A percentile compares a stretch with the other conserved stretches of the same genome.
Conservation (phyloP, 2,329 filamentous ascomycete genomes). For the Diaporthe batatas region DNA sequence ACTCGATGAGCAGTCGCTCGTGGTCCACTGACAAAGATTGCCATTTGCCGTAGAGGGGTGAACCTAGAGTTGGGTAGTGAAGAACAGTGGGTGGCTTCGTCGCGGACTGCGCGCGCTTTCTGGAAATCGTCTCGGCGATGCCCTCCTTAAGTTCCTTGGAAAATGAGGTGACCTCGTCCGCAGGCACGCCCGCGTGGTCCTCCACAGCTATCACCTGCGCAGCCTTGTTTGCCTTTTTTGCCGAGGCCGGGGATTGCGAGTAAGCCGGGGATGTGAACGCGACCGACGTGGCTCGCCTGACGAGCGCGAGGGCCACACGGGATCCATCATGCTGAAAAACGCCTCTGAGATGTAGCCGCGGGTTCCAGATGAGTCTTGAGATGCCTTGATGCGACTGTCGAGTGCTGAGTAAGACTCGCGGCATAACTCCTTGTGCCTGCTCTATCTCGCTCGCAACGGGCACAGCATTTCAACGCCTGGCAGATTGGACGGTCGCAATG, state of each 20-base stretch:
- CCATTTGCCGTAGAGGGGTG: constrained; percentile 47
- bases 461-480: constrained; percentile 29
- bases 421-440: constrained; percentile 39
- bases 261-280: constrained; percentile 25
- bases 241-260: constrained; percentile 5
- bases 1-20: constrained; percentile 46
- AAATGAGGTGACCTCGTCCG: constrained; percentile 34
- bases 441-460: constrained; percentile 30
- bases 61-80: constrained; percentile 37
- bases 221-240: constrained; percentile 34
- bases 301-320: no score
- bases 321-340: background rate
- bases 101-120: background rate
- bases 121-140: constrained; percentile 32
- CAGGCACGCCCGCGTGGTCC: constrained; percentile 19
- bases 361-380: constrained; percentile 12
- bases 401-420: constrained; percentile 36
- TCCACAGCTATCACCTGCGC: constrained; percentile 37
- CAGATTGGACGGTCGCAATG: background rate
- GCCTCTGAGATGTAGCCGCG: background rate
- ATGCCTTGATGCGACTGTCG: constrained; percentile 38
- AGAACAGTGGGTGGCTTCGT: background rate
- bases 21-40: constrained; percentile 46
- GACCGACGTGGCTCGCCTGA: constrained; percentile 31
- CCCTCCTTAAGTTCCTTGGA: constrained; percentile 36